These are phyloP conservation scores for Lodderomyces pseudojiufengensis DNA, from an alignment of 1,139 yeast genomes.

Conservation along the genomic window DNA sequence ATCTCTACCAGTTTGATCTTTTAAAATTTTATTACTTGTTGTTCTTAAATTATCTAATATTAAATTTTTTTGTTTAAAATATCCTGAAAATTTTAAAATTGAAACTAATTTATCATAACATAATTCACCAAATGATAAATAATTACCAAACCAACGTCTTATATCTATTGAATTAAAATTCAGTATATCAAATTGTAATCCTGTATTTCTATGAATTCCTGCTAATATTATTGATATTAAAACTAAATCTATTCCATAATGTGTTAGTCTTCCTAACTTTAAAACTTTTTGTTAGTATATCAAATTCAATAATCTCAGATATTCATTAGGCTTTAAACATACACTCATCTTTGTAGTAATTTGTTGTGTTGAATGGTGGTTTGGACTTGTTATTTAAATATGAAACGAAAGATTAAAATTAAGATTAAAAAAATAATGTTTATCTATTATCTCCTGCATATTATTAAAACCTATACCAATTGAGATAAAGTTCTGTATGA, in stretches of 20 bases:
- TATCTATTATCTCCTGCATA: too few relatives aligned
- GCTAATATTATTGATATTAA: slow-evolving; percentile 62
- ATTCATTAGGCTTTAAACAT: not conserved
- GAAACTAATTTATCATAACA: slow-evolving; percentile 46
- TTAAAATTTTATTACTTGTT: slow-evolving; percentile 30
- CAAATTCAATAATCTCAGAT: not conserved
- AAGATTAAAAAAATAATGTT: too few relatives aligned
- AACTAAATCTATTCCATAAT: slow-evolving; percentile 56
- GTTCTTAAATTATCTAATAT: slow-evolving; percentile 34
- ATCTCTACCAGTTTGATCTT: slow-evolving; percentile 35
- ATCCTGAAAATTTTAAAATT: slow-evolving; percentile 37
- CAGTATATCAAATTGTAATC: slow-evolving; percentile 47
- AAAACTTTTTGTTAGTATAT: slow-evolving; percentile 1
- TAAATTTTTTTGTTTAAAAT: slow-evolving; percentile 42
- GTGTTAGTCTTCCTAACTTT: slow-evolving; percentile 51
- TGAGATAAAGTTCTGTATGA: too few relatives aligned
- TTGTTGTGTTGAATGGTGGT: too few relatives aligned
- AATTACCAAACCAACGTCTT: slow-evolving; percentile 51
- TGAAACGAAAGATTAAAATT: too few relatives aligned
- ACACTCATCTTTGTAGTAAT: slow-evolving; percentile 2
- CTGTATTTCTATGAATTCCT: slow-evolving; percentile 63
- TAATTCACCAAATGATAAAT: slow-evolving; percentile 51
- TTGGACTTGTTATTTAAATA: too few relatives aligned
- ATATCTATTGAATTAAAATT: slow-evolving; percentile 49
- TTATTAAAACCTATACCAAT: too few relatives aligned